phyloP scores from a whole-genome alignment of 1,284 basidiomycete genomes.

The Austroboletus niveus region DNA sequence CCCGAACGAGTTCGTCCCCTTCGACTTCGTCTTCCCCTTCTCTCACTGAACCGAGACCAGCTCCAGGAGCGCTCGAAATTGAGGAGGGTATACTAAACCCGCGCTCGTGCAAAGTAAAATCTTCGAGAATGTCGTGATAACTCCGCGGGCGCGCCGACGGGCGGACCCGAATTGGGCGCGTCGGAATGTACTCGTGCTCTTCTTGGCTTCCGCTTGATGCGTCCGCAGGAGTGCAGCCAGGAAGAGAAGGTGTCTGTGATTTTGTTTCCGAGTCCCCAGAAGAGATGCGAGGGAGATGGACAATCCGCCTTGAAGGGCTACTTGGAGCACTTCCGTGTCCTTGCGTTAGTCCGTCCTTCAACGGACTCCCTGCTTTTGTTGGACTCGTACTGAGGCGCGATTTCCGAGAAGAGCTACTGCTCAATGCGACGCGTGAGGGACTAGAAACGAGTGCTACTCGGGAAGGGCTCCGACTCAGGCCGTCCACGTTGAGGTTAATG shows the following conservation, averaged over 20 bases:
- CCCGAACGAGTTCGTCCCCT: slow-evolving; percentile 19
- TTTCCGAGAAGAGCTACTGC: slow-evolving; percentile 22
- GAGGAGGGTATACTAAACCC: slow-evolving; percentile 33
- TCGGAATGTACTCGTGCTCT: slow-evolving; percentile 9
- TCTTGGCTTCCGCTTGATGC: slow-evolving; percentile 2
- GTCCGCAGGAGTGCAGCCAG: not conserved
- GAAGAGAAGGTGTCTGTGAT: slow-evolving; percentile 1
- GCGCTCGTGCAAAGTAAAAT: slow-evolving; percentile 47
- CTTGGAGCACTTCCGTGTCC: slow-evolving; percentile 15
- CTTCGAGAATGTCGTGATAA: slow-evolving; percentile 63
- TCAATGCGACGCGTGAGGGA: slow-evolving; percentile 29
- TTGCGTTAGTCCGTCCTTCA: slow-evolving; percentile 18
- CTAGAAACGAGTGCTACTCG: slow-evolving; percentile 22
- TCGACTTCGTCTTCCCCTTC: slow-evolving; percentile 26
- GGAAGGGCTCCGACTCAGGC: slow-evolving; percentile 26
- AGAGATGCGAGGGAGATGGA: slow-evolving; percentile 25
- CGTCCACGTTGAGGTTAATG: slow-evolving; percentile 6
- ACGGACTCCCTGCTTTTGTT: slow-evolving; percentile 17
- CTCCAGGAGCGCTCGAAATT: slow-evolving; percentile 27
- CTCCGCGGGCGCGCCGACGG: slow-evolving; percentile 52
- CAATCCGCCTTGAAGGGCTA: slow-evolving; percentile 24
- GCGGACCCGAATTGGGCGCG: slow-evolving; percentile 36
- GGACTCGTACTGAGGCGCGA: slow-evolving; percentile 26
- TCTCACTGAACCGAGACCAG: slow-evolving; percentile 25
- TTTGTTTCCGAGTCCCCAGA: slow-evolving; percentile 14